Evolutionary conservation across 305 asterid genomes (phyloP).

Genomic region (Striga hermonthica): DNA sequence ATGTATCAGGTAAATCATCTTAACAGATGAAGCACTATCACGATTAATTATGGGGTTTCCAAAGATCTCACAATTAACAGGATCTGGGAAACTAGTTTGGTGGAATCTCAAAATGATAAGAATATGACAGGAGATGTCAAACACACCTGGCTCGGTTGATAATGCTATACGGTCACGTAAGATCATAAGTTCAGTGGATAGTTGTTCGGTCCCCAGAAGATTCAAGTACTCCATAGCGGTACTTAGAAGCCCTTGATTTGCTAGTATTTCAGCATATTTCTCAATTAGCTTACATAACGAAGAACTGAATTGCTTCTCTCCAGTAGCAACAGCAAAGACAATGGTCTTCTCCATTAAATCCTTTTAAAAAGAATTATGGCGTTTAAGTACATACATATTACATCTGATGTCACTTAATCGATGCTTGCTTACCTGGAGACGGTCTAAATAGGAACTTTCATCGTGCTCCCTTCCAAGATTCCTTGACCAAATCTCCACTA

Average conservation of each 20-base stretch:
- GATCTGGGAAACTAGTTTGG: conserved; percentile 2
- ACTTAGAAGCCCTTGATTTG: conserved; percentile 71
- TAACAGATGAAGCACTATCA: conserved; percentile 6
- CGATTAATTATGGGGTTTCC: neutral
- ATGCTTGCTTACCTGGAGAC: conserved; percentile 47
- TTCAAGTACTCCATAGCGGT: conserved; percentile 73
- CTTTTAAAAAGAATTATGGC: conserved; percentile 34
- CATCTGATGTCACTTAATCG: conserved; percentile 2
- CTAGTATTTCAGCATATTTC: conserved; percentile 70
- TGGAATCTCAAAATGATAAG: neutral
- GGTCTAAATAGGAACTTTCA: conserved; percentile 58
- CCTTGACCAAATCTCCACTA: conserved; percentile 75
- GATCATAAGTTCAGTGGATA: conserved; percentile 63
- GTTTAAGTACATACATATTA: conserved; percentile 9
- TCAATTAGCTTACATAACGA: conserved; percentile 60
- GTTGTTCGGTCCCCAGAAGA: conserved; percentile 59
- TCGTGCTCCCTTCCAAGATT: conserved; percentile 45
- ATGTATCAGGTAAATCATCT: conserved; percentile 5
- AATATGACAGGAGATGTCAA: neutral
- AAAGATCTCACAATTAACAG: neutral
- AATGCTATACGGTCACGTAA: conserved; percentile 61
- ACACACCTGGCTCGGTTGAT: conserved; percentile 57
- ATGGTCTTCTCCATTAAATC: conserved; percentile 78
- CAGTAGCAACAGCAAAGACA: conserved; percentile 68
- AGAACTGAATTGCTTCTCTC: conserved; percentile 63